Evolutionary conservation across 2,329 filamentous ascomycete species (phyloP), one percentile per base, ranked within the genome.

Genomic region (Lachnellula cervina): DNA sequence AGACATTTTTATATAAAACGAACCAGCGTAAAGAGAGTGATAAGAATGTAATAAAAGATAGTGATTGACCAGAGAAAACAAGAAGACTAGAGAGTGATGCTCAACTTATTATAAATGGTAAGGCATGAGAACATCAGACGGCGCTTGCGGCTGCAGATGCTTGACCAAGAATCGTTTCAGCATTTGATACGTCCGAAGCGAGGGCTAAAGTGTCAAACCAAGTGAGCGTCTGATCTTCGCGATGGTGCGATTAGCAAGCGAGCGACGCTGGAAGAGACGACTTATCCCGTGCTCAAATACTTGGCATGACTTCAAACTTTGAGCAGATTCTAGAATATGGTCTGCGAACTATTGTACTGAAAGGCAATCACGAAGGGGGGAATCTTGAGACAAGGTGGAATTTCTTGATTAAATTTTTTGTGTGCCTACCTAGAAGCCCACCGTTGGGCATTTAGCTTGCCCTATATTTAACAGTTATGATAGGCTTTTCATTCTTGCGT

Each of bases 181-280:
- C 47, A 47, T 28, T 47, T 54, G 51, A 54, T 54, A 54, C 52
- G 42, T 46, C 13, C 11, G 32, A 46, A 55, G 49, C 56, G 49
- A 46, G 38, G 42, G 56, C 35, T 25, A 42, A 37, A 21, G 52
- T 58, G 25, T 51, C 49, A 58, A 50, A 46, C 28, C 14, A 25
- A 44, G 13, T 17, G 21, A 23, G 50, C 53, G 61, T 58, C 59
- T 62, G 59, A 62, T 61, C 57, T 59, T 47, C 53, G 52, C 37
- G 16, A 55, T 56, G 49, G 42, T 40, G 38, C 35, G 45, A 21
- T 21, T 2, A 42, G 51, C 25, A 34, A 48, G 34, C 23, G 14
- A n/a, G 34, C 11, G n/a, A n/a, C n/a, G n/a, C n/a, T n/a, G 32
- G 42, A 54, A 42, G n/a, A 28, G 11, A 28, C 17, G 11, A 44